Evolutionary conservation across 1,139 yeast species (phyloP).

Genomic region (Pichia sp.): DNA sequence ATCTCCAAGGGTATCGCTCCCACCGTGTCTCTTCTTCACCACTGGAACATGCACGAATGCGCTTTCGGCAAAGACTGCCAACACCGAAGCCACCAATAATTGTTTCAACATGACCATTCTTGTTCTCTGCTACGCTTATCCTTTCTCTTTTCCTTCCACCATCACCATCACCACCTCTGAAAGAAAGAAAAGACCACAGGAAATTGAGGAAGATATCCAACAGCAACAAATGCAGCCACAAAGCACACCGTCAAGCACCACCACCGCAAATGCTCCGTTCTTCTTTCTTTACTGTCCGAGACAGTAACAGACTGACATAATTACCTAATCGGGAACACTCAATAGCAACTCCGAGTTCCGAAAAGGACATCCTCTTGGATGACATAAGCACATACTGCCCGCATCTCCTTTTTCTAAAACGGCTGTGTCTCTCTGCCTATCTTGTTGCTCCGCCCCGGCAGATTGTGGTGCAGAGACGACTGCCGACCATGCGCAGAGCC

Average conservation of each 20-base stretch:
- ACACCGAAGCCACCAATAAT: neutral
- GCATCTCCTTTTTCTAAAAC: neutral
- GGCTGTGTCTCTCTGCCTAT: too few species aligned
- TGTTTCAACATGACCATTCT: neutral
- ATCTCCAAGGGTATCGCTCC: neutral
- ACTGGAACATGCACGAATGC: constrained; percentile 6
- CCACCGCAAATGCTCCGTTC: neutral
- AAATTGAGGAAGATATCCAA: neutral
- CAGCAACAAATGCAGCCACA: too few species aligned
- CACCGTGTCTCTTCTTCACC: constrained; percentile 3
- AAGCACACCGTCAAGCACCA: too few species aligned
- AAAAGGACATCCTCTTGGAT: neutral
- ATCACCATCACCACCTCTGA: too few species aligned
- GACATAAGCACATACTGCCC: neutral
- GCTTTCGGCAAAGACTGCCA: neutral
- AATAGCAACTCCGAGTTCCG: neutral
- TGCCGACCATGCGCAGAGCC: too few species aligned
- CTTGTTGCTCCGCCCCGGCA: neutral
- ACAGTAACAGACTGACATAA: neutral
- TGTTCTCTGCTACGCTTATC: neutral
- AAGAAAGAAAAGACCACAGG: neutral
- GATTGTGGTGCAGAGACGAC: too few species aligned
- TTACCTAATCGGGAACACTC: neutral
- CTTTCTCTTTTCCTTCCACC: too few species aligned
- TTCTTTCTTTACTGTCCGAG: neutral